phyloP scores from a whole-genome alignment of 2,329 filamentous ascomycete genomes.

The Phyllosticta citrichinensis region DNA sequence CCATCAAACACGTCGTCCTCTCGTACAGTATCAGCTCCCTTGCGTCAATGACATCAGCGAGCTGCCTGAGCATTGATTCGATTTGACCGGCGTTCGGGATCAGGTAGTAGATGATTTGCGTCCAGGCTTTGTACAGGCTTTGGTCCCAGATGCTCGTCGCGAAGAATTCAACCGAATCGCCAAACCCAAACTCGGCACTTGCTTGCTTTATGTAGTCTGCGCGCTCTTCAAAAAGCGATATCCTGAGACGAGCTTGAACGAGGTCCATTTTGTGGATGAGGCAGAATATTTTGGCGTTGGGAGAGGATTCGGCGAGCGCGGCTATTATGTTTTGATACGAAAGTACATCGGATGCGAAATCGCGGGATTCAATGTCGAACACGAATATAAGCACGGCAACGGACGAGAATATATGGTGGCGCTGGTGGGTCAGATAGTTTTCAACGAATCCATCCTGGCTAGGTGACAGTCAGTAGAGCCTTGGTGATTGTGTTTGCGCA shows the following conservation, averaged over 20 bases:
- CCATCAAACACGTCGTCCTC: slow-evolving; percentile 87
- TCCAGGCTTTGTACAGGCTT: slow-evolving; percentile 96
- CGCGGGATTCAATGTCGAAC: slow-evolving; percentile 94
- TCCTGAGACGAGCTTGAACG: slow-evolving; percentile 68
- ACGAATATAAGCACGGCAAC: slow-evolving; percentile 98
- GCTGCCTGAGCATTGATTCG: slow-evolving; percentile 70
- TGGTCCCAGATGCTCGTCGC: slow-evolving; percentile 98
- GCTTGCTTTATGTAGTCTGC: slow-evolving; percentile 67
- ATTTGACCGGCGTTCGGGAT: slow-evolving; percentile 90
- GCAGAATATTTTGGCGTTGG: slow-evolving; percentile 75
- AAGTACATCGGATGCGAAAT: slow-evolving; percentile 84
- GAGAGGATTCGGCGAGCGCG: slow-evolving; percentile 78
- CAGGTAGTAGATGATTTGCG: slow-evolving; percentile 91
- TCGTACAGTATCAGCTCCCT: slow-evolving; percentile 94
- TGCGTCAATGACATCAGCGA: slow-evolving; percentile 79
- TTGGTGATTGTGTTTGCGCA: neutral
- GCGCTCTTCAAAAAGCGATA: slow-evolving; percentile 75
- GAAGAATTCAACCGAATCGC: slow-evolving; percentile 64
- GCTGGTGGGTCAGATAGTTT: slow-evolving; percentile 92
- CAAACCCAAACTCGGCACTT: slow-evolving; percentile 51
- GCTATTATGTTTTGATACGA: slow-evolving; percentile 87
- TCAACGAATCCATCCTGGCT: slow-evolving; percentile 98
- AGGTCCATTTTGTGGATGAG: slow-evolving; percentile 99
- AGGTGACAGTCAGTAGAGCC: slow-evolving; percentile 7
- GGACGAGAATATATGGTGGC: slow-evolving; percentile 91